Base-by-base conservation (phyloP, 352 stramenopile species). In the Globisporangium lucens region DNA sequence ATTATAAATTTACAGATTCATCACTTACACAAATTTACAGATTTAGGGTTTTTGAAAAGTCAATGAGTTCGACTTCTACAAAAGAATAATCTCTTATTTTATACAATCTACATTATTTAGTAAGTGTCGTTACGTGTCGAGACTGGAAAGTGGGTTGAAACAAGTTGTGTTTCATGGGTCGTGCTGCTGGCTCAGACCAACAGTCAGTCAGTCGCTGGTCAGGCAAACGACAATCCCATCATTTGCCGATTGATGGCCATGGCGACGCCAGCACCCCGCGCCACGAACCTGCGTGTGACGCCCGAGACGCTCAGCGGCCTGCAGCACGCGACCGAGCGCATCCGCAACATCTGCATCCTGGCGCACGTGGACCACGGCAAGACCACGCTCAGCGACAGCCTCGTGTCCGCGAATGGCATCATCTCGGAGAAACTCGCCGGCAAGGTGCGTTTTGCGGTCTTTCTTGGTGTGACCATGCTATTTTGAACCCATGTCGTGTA, bases 391-490 rank as follows among this genome's bases (percentile, higher is more conserved):
- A 97, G 93, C 53, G 97, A 99, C 82, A 97, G 89, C 73, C 83
- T 99, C 20, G 92, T 99, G 65, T 97, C 95, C 66, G 89, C 93
- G 52, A 99, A 99, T 76, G 96, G 97, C 20, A 98, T 99, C 74
- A 99, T 99, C 75, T 98, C 89, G n/a, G 91, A 98, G 75, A 95
- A 96, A 56, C 80, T 99, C 33, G 97, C 95, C 0, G 97, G 96
- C 38, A 98, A 97, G 66, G 72, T 98, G 46, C 49, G 24, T 17
- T 20, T 47, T 12, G 30, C 22, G 46, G 43, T 58, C 27, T 7
- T 30, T 36, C 24, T 8, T 53, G 61, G n/a, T 69, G 43, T 17
- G 65, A 30, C 5, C 5, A 30, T 30, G 49, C 22, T 56, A 29
- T 56, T 30, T 27, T 29, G 49, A 56, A 56, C 9, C n/a, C 49